These are phyloP conservation scores for Onygenales sp. DNA, from an alignment of 2,329 filamentous ascomycete genomes.

Conservation along the genomic window DNA sequence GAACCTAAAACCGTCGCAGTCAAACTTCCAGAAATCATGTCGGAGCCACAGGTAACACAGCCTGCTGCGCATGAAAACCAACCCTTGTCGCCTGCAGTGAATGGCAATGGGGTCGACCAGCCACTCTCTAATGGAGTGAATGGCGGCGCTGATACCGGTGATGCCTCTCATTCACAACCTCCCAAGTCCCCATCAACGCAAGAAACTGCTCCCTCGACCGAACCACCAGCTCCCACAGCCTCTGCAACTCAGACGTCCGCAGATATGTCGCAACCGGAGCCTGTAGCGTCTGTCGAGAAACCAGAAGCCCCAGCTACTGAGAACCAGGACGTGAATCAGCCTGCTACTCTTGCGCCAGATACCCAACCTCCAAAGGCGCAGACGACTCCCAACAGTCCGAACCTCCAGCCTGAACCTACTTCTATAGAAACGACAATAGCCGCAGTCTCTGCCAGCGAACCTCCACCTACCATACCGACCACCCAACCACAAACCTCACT, in stretches of 20 bases:
- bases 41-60: constrained; percentile 5
- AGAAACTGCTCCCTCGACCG: neutral
- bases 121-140: constrained; percentile 20
- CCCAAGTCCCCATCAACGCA: constrained; percentile 19
- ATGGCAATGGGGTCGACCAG: constrained; percentile 20
- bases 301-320: neutral
- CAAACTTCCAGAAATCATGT: constrained; percentile 6
- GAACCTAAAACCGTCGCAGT: constrained; percentile 18
- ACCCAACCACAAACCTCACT: neutral
- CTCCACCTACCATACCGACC: neutral
- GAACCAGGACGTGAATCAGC: neutral
- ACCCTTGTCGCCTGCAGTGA: constrained; percentile 14
- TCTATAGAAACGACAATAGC: neutral
- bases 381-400: neutral
- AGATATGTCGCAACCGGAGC: neutral
- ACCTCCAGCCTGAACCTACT: neutral
- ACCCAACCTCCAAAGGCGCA: neutral
- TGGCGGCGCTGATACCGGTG: neutral
- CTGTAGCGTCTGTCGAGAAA: neutral
- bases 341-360: neutral
- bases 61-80: constrained; percentile 4
- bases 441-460: neutral
- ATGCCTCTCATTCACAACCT: constrained; percentile 12
- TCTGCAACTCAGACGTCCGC: neutral
- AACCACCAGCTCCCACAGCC: neutral